Conservation (phyloP, 2,329 filamentous ascomycete genomes). For the Colletotrichum nymphaeae region DNA sequence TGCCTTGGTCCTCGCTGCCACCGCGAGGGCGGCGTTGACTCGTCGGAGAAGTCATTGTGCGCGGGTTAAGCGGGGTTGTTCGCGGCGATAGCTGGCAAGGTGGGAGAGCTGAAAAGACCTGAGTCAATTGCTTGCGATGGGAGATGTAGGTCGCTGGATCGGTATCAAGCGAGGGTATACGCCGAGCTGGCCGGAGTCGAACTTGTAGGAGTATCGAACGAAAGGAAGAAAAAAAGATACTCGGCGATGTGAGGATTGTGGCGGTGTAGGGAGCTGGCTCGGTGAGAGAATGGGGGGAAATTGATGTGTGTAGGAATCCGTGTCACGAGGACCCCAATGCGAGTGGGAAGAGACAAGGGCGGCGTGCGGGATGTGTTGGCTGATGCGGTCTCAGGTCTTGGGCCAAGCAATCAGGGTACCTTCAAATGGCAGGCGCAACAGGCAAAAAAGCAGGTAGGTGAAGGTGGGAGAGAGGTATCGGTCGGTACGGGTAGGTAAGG, state of each 20-base stretch:
- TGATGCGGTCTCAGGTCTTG: slow-evolving; percentile 26
- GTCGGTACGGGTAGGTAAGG: neutral
- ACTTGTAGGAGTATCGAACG: neutral
- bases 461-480: neutral
- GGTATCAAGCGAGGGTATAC: neutral
- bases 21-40: slow-evolving; percentile 40
- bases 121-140: slow-evolving; percentile 9
- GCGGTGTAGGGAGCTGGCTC: slow-evolving; percentile 7
- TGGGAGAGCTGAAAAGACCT: neutral
- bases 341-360: slow-evolving; percentile 29
- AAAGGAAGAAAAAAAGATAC: neutral
- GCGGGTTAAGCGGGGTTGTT: slow-evolving; percentile 2
- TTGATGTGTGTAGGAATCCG: slow-evolving; percentile 19
- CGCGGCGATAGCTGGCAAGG: slow-evolving; percentile 4
- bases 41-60: slow-evolving; percentile 36
- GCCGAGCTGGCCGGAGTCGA: neutral
- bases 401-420: neutral
- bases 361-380: slow-evolving; percentile 25
- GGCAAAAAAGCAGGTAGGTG: slow-evolving; percentile 1
- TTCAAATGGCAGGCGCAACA: neutral
- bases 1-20: slow-evolving; percentile 57
- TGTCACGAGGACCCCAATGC: slow-evolving; percentile 30
- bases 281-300: slow-evolving; percentile 33
- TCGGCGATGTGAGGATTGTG: slow-evolving; percentile 9
- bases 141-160: neutral